phyloP scores from a whole-genome alignment of 257 asterid species.

The Solanum habrochaites region DNA sequence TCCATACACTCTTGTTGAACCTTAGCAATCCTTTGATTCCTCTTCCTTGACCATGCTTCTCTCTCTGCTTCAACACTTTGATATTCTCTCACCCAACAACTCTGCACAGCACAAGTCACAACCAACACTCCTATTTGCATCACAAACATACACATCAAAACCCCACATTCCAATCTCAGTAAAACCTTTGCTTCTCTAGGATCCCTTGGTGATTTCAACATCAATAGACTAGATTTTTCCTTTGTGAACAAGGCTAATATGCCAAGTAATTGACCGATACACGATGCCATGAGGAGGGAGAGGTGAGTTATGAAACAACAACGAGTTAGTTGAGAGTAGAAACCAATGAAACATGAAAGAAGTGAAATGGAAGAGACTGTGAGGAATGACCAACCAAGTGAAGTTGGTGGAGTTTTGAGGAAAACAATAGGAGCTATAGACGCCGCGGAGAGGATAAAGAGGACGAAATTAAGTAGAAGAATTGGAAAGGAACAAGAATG shows the following conservation, averaged over 20 bases:
- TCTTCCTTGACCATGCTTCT: constrained; percentile 35
- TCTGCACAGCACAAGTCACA: constrained; percentile 42
- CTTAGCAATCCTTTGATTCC: constrained; percentile 30
- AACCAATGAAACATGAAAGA: constrained; percentile 48
- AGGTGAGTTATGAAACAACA: constrained; percentile 54
- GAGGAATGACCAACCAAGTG: constrained; percentile 57
- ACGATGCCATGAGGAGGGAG: constrained; percentile 54
- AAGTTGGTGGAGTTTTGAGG: constrained; percentile 61
- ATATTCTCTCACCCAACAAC: constrained; percentile 48
- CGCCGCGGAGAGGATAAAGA: constrained; percentile 62
- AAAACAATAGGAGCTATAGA: constrained; percentile 52
- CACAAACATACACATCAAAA: constrained; percentile 61
- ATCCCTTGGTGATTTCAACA: constrained; percentile 43
- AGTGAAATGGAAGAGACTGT: constrained; percentile 43
- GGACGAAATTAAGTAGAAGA: constrained; percentile 56
- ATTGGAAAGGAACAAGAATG: constrained; percentile 47
- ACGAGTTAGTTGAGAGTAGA: constrained; percentile 49
- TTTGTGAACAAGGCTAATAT: constrained; percentile 42
- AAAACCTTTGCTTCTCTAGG: constrained; percentile 56
- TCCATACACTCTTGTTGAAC: constrained; percentile 43
- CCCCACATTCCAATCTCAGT: constrained; percentile 72
- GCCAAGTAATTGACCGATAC: constrained; percentile 39
- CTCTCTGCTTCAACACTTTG: constrained; percentile 41
- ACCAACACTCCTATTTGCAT: constrained; percentile 47
- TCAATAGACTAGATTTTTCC: constrained; percentile 45